Percentiles rank a stretch among this genome's conserved stretches.
Conservation (phyloP, 2,329 filamentous ascomycete genomes). For the Epichloe festucae region DNA sequence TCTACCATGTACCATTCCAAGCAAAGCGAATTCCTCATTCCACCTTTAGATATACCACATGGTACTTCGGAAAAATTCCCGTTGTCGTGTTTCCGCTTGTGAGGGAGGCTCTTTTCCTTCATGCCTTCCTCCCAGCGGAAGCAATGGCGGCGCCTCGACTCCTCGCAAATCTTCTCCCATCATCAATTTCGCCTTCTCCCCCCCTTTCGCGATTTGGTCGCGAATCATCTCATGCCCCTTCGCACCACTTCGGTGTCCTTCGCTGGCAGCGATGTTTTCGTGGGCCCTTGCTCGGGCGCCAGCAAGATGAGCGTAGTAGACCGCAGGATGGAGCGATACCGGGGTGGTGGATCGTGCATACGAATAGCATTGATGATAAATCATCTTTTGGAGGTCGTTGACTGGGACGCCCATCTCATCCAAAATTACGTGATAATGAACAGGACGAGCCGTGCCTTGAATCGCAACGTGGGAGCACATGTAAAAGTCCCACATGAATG, state of each 20-base stretch:
- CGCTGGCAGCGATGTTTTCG: slow-evolving; percentile 37
- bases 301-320: slow-evolving; percentile 93
- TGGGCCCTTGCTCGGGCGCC: slow-evolving; percentile 69
- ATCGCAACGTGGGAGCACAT: slow-evolving; percentile 56
- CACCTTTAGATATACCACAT: slow-evolving; percentile 30
- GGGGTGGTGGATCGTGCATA: slow-evolving; percentile 87
- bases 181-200: slow-evolving; percentile 2
- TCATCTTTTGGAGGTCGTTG: slow-evolving; percentile 68
- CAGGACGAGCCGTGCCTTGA: slow-evolving; percentile 84
- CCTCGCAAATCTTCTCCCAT: slow-evolving; percentile 10
- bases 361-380: slow-evolving; percentile 91
- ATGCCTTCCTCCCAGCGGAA: slow-evolving; percentile 17
- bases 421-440: slow-evolving; percentile 79
- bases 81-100: slow-evolving; percentile 19
- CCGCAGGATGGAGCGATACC: slow-evolving; percentile 75
- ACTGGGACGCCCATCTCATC: slow-evolving; percentile 62
- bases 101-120: slow-evolving; percentile 11
- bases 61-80: slow-evolving; percentile 24
- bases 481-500: slow-evolving; percentile 82
- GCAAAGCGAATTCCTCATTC: not conserved
- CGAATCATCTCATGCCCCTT: slow-evolving; percentile 29
- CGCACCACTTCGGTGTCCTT: slow-evolving; percentile 29
- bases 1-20: slow-evolving; percentile 5
- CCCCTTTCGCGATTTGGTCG: slow-evolving; percentile 27
- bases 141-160: slow-evolving; percentile 17